Conservation (phyloP, 805 yeast species). For the Sungouiella blattae region DNA sequence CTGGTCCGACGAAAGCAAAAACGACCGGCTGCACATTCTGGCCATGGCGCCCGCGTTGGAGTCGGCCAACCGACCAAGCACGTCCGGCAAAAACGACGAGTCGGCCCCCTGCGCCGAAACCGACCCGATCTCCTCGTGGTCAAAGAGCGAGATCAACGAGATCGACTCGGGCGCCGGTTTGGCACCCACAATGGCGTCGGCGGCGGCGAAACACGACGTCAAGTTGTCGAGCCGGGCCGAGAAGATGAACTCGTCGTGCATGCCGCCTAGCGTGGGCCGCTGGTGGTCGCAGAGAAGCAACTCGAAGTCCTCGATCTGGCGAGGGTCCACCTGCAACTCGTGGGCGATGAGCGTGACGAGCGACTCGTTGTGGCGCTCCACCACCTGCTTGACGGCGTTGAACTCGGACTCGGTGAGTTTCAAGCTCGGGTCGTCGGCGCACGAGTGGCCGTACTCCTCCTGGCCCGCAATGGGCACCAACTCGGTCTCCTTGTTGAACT, state of each 20-base stretch:
- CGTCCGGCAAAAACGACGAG: constrained; percentile 81
- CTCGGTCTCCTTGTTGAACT: constrained; percentile 85
- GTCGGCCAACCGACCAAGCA: constrained; percentile 62
- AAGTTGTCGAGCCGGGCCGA: constrained; percentile 90
- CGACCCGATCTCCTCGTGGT: constrained; percentile 96
- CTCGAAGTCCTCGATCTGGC: constrained; percentile 87
- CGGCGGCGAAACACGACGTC: constrained; percentile 80
- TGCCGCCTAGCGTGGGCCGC: constrained; percentile 78
- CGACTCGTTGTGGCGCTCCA: constrained; percentile 74
- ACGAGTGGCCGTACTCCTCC: constrained; percentile 23
- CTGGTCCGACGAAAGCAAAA: constrained; percentile 89
- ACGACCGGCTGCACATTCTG: constrained; percentile 50
- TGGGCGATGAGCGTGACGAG: constrained; percentile 66
- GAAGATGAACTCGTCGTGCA: constrained; percentile 85
- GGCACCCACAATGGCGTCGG: constrained; percentile 63
- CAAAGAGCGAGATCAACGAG: constrained; percentile 78
- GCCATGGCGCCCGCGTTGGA: constrained; percentile 43
- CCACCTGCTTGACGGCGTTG: constrained; percentile 59
- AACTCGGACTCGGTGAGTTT: constrained; percentile 52
- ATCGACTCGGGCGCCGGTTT: constrained; percentile 52
- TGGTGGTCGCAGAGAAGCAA: constrained; percentile 82
- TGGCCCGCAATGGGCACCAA: constrained; percentile 82
- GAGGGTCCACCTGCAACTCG: constrained; percentile 49
- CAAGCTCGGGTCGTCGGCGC: constrained; percentile 50
- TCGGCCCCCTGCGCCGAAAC: constrained; percentile 95